Evolutionary conservation across 345 rosid species (phyloP), one percentile per base, ranked within the genome.

Genomic region (Salix udensis): DNA sequence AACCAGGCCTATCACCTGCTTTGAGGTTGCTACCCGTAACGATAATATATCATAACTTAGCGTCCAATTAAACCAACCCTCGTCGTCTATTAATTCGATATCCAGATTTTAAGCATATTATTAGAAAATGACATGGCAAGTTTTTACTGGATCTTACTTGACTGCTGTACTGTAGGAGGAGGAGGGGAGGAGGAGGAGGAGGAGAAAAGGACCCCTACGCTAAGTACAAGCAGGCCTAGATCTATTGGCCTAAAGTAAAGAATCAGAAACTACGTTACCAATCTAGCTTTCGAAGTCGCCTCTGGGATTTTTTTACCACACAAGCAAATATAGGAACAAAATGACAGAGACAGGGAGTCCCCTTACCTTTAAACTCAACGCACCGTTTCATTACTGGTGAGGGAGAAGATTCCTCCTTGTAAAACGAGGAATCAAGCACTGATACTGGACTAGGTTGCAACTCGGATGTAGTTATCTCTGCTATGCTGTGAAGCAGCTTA

Each of bases 361-460:
- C 6, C 71, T 65, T 79, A 92, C 97, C 97, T 86, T 87, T 83
- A 81, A 92, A 90, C 72, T 89, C 91, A 74, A 92, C 88, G 89
- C 79, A 85, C 68, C 97, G 94, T 87, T 92, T 93, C 94, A 88
- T 88, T 39, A 91, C 83, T 0, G 96, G 96, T 7, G 98, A 92
- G 4, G 94, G 97, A 65, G 91, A 91, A 68, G 88, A 88, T 71
- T 92, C 97, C 67, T 93, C 98, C 80, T 87, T 87, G 92, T 90
- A 96, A 67, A 91, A 82, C 19, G 93, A 91, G 23, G 92, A 82
- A 77, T 96, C 97, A 24, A 96, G 94, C 74, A 96, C 99, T 1
- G 99, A 96, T 7, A 93, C 95, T 0, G 99, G 99, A 83, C 98
- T 93, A 72, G 98, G 98, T 80, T 92, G 99, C 79, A 87, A 84